phyloP scores from a whole-genome alignment of 2,329 filamentous ascomycete genomes.

The Pseudonectria buxi region DNA sequence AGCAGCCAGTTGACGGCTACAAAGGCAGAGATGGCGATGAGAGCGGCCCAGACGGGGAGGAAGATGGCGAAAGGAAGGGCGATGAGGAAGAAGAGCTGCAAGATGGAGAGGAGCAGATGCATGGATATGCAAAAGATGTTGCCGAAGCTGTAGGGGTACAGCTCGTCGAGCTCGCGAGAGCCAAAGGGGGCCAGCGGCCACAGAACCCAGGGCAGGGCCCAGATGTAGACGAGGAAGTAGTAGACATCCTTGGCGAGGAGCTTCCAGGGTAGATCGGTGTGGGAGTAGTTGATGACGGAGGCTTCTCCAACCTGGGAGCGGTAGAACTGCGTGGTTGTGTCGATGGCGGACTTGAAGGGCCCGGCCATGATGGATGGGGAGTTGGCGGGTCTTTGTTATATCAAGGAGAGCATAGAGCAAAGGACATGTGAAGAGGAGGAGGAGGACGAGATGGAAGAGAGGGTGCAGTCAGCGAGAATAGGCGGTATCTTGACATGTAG shows the following conservation, averaged over 20 bases:
- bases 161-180: constrained; percentile 54
- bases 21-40: constrained; percentile 34
- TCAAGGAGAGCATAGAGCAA: not conserved
- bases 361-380: not conserved
- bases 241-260: constrained; percentile 47
- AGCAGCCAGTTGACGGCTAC: constrained; percentile 44
- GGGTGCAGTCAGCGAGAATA: too few species aligned
- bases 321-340: constrained; percentile 42
- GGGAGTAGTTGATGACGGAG: constrained; percentile 53
- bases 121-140: constrained; percentile 53
- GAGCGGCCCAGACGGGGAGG: constrained; percentile 43
- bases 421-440: too few species aligned
- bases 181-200: constrained; percentile 47
- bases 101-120: constrained; percentile 50
- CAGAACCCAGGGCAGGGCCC: constrained; percentile 55
- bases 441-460: too few species aligned
- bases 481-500: too few species aligned
- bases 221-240: constrained; percentile 47
- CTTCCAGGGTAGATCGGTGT: constrained; percentile 49
- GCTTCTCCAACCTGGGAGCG: constrained; percentile 52
- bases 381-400: too few species aligned
- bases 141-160: constrained; percentile 44
- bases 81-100: constrained; percentile 56
- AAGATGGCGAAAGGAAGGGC: constrained; percentile 45
- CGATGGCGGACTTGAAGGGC: constrained; percentile 16